Evolutionary conservation across 768 basidiomycete species (phyloP).

Genomic region (Gautieria morchelliformis): DNA sequence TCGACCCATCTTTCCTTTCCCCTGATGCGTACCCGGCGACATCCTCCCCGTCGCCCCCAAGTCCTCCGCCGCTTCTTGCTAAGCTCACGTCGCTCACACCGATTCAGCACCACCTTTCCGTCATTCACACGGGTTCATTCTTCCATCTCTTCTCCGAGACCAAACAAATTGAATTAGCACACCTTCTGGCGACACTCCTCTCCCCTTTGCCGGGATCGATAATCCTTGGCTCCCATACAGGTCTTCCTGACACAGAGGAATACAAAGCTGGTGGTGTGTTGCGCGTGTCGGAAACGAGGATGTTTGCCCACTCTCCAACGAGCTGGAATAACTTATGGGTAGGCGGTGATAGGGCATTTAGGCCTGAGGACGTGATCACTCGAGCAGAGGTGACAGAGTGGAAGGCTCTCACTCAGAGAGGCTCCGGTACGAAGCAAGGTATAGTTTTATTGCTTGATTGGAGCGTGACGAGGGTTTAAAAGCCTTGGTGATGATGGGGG

Average conservation of each 20-base stretch:
- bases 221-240: conserved; percentile 13
- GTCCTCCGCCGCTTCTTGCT: conserved; percentile 1
- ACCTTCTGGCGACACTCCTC: conserved; percentile 10
- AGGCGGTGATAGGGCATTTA: conserved; percentile 12
- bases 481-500: too few species aligned
- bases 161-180: conserved; percentile 10
- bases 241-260: conserved; percentile 1
- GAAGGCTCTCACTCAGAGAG: background rate
- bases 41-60: background rate
- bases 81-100: conserved; percentile 9
- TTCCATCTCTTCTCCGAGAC: conserved; percentile 15
- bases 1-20: conserved; percentile 4
- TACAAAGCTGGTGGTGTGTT: background rate
- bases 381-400: background rate
- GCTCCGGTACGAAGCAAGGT: background rate
- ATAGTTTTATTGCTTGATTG: background rate
- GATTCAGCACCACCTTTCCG: conserved; percentile 7
- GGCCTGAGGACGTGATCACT: conserved; percentile 4
- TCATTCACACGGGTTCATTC: conserved; percentile 13
- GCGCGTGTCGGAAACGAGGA: background rate
- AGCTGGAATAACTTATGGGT: conserved; percentile 31
- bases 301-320: conserved; percentile 23
- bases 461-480: conserved; percentile 3
- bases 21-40: background rate
- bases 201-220: conserved; percentile 11